These are phyloP conservation scores for Thelonectria blattea DNA, from an alignment of 2,329 filamentous ascomycete genomes.

Conservation along the genomic window DNA sequence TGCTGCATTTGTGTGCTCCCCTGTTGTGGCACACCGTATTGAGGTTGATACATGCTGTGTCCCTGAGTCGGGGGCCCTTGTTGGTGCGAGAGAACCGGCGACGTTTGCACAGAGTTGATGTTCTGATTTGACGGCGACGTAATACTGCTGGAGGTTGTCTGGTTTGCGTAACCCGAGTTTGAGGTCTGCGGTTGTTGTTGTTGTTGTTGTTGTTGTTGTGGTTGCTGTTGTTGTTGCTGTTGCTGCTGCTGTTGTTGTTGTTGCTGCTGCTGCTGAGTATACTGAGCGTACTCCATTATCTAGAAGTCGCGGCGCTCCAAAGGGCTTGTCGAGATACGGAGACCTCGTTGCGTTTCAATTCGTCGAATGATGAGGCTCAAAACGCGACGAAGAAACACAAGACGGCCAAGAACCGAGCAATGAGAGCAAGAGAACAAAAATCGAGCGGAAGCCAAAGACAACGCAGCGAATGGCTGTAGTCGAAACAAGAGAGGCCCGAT, in stretches of 20 bases:
- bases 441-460: slow-evolving; percentile 4
- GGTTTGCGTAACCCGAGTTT: slow-evolving; percentile 69
- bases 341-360: slow-evolving; percentile 38
- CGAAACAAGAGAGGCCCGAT: slow-evolving; percentile 29
- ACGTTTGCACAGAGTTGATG: slow-evolving; percentile 73
- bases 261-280: slow-evolving; percentile 61
- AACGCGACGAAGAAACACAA: slow-evolving; percentile 14
- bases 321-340: slow-evolving; percentile 35
- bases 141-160: slow-evolving; percentile 63
- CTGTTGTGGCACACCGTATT: slow-evolving; percentile 75
- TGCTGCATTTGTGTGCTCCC: slow-evolving; percentile 64
- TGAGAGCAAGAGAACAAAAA: slow-evolving; percentile 17
- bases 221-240: too few species aligned
- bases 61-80: slow-evolving; percentile 69
- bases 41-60: slow-evolving; percentile 81
- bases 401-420: slow-evolving; percentile 21
- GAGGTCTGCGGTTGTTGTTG: slow-evolving; percentile 64
- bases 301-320: slow-evolving; percentile 38
- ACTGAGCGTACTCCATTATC: slow-evolving; percentile 79
- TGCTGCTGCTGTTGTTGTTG: slow-evolving; percentile 55
- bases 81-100: slow-evolving; percentile 81
- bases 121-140: slow-evolving; percentile 76
- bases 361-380: slow-evolving; percentile 26
- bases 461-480: slow-evolving; percentile 34
- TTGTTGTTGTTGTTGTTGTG: slow-evolving; percentile 13